phyloP scores from a whole-genome alignment of 495 filamentous ascomycete genomes.

The Friedmanniomyces endolithicus region DNA sequence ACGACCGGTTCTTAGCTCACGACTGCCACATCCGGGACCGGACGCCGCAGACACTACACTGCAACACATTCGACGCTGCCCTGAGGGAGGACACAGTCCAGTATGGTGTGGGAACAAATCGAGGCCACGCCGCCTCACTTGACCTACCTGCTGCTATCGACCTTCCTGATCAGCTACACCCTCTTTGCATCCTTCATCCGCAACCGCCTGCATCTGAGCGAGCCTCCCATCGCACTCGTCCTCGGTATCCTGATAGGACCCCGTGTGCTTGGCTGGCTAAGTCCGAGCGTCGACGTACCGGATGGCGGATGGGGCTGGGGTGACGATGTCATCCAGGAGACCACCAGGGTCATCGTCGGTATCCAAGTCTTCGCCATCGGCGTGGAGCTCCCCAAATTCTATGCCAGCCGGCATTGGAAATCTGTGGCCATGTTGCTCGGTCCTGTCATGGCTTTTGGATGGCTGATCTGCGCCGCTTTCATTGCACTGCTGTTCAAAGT shows the following conservation, averaged over 20 bases:
- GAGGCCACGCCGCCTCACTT: conserved; percentile 36
- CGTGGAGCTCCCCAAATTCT: conserved; percentile 37
- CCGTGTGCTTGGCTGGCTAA: conserved; percentile 26
- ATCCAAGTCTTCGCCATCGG: conserved; percentile 39
- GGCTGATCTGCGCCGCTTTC: conserved; percentile 36
- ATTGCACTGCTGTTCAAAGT: conserved; percentile 31
- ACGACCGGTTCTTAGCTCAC: no score
- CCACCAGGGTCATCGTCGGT: conserved; percentile 35
- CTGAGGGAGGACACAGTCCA: not conserved
- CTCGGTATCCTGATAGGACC: conserved; percentile 38
- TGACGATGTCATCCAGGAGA: conserved; percentile 31
- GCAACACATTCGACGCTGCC: not conserved
- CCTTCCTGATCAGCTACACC: conserved; percentile 37
- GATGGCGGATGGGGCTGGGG: conserved; percentile 31
- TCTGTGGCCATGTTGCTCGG: conserved; percentile 36
- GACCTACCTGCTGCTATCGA: conserved; percentile 34
- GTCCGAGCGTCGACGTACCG: conserved; percentile 14
- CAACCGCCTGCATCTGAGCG: conserved; percentile 40
- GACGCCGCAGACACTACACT: not conserved
- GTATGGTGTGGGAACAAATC: conserved; percentile 33
- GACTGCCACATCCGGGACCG: no score
- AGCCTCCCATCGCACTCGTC: conserved; percentile 39
- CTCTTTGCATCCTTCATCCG: conserved; percentile 39
- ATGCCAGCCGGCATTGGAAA: conserved; percentile 34
- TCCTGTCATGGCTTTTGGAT: conserved; percentile 40